Conservation (phyloP, 495 filamentous ascomycete genomes). For the Aspergillus nidulans region DNA sequence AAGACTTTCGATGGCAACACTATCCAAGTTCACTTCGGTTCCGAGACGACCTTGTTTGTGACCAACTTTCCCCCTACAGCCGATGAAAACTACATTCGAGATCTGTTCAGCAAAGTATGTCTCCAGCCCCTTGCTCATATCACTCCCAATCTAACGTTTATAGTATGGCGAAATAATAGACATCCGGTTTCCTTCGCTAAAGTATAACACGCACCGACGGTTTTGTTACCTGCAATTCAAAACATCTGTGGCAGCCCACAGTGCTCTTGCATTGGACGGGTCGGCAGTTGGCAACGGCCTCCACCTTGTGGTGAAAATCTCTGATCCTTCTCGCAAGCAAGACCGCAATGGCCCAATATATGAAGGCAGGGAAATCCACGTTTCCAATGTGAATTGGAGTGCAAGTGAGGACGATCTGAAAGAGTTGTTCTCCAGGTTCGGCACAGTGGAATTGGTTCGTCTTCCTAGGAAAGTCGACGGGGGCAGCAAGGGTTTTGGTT, state of each 20-base stretch:
- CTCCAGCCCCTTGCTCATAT: not conserved
- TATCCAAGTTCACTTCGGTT: conserved; percentile 68
- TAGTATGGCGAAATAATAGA: conserved; percentile 77
- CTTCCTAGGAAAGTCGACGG: conserved; percentile 62
- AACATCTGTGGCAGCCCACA: conserved; percentile 55
- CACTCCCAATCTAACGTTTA: conserved; percentile 18
- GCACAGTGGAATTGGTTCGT: conserved; percentile 63
- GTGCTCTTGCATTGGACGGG: conserved; percentile 67
- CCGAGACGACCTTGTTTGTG: conserved; percentile 76
- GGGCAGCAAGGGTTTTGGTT: conserved; percentile 67
- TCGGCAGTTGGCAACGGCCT: conserved; percentile 59
- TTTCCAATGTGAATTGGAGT: conserved; percentile 66
- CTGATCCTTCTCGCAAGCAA: conserved; percentile 72
- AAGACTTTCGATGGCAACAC: conserved; percentile 66
- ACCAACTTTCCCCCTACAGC: conserved; percentile 86
- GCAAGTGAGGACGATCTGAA: conserved; percentile 63
- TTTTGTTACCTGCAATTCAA: conserved; percentile 94
- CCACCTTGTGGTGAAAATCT: conserved; percentile 72
- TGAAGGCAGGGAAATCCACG: conserved; percentile 83
- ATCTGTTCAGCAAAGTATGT: conserved; percentile 63
- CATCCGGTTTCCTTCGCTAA: conserved; percentile 85
- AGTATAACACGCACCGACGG: conserved; percentile 78
- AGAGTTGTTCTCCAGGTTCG: conserved; percentile 68
- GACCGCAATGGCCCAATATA: conserved; percentile 73
- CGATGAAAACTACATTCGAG: conserved; percentile 73